Conservation (phyloP, 345 rosid genomes). For the Lepidium sativum region DNA sequence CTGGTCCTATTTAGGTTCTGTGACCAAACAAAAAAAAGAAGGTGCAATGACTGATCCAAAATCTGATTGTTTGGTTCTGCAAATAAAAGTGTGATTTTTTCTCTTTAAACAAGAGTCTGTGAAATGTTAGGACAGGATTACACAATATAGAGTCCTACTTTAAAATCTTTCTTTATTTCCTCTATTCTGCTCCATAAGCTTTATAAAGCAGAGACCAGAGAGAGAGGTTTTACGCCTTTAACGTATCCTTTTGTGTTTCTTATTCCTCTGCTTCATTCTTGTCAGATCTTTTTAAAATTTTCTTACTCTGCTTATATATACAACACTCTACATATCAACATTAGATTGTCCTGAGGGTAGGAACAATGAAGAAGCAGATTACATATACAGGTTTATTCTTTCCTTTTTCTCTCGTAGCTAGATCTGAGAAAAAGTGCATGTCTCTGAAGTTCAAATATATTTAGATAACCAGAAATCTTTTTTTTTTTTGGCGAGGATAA, state of each 20-base stretch:
- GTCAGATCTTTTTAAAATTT: background rate
- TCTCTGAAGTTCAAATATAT: background rate
- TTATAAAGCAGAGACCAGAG: conserved; percentile 1
- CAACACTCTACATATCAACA: background rate
- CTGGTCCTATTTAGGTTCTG: background rate
- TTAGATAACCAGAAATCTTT: background rate
- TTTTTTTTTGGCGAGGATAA: no score
- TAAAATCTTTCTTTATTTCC: background rate
- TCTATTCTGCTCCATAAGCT: conserved; percentile 15
- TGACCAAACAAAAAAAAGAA: background rate
- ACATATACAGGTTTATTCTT: conserved; percentile 9
- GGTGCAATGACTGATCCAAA: background rate
- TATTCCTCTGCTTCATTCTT: background rate
- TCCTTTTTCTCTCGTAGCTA: background rate
- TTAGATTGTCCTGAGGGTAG: background rate
- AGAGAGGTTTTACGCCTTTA: background rate
- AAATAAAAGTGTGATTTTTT: background rate
- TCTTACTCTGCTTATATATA: background rate
- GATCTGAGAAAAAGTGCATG: conserved; percentile 3
- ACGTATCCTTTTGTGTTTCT: background rate
- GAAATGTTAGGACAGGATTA: background rate
- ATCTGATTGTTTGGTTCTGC: background rate
- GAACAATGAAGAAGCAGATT: background rate
- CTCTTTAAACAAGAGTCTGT: background rate
- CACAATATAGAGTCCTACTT: background rate